Evolutionary conservation across 2,329 filamentous ascomycete species (phyloP).

Genomic region (Botryotinia convoluta): DNA sequence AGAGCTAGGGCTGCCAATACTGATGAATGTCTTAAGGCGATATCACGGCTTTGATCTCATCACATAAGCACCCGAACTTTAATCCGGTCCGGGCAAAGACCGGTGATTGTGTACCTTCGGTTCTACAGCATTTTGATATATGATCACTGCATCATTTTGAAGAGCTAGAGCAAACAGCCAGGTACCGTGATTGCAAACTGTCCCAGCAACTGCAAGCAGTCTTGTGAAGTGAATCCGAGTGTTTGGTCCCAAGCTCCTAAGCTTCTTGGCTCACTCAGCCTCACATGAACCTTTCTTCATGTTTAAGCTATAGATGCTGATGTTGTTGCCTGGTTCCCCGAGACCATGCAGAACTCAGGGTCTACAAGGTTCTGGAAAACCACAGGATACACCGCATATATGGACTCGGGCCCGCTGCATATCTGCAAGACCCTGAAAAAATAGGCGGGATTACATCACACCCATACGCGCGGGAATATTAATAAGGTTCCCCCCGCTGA

Average conservation of each 20-base stretch:
- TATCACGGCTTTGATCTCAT: not conserved
- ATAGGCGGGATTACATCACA: slow-evolving; percentile 1
- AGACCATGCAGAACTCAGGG: slow-evolving; percentile 14
- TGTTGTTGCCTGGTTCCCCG: not conserved
- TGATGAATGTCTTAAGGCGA: not conserved
- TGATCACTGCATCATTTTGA: not conserved
- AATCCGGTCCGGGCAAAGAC: not conserved
- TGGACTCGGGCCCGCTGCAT: slow-evolving; percentile 15
- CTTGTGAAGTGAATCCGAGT: not conserved
- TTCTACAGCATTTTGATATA: not conserved
- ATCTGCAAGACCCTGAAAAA: slow-evolving; percentile 7
- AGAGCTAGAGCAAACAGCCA: not conserved
- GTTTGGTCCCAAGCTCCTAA: not conserved
- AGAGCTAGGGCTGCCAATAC: not conserved
- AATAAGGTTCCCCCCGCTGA: not conserved
- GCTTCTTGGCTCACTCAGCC: not conserved
- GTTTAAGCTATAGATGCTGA: not conserved
- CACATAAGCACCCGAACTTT: not conserved
- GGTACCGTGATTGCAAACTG: not conserved
- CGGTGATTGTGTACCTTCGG: too few relatives aligned
- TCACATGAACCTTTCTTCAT: not conserved
- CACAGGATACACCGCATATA: not conserved
- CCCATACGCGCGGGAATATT: not conserved
- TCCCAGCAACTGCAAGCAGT: not conserved
- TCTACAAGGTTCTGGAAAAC: not conserved